These are phyloP conservation scores for Gracilaria domingensis DNA, from an alignment of 23 red algal species.

Conservation along the genomic window DNA sequence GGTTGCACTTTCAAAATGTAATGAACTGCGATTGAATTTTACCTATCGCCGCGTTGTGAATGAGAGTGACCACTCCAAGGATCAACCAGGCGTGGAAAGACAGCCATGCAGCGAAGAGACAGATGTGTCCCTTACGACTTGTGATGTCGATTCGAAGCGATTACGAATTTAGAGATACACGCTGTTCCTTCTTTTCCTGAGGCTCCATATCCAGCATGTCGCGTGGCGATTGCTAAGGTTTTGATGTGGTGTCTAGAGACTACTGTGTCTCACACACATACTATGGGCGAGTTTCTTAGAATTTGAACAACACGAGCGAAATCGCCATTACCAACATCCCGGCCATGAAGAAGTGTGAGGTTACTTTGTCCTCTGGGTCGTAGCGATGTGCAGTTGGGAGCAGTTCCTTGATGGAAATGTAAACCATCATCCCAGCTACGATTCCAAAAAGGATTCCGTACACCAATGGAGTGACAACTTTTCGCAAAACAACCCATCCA, in stretches of 20 bases:
- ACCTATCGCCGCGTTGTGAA: slow-evolving; percentile 68
- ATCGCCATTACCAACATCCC: slow-evolving; percentile 76
- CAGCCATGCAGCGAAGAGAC: background rate
- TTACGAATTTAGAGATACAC: background rate
- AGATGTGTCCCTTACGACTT: background rate
- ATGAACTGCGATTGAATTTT: slow-evolving; percentile 61
- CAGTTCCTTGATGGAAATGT: slow-evolving; percentile 83
- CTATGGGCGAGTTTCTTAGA: slow-evolving; percentile 22
- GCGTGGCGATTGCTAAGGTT: background rate
- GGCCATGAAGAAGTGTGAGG: slow-evolving; percentile 35
- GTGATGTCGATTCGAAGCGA: background rate
- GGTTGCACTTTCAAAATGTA: slow-evolving; percentile 58
- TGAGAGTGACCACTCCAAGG: slow-evolving; percentile 43
- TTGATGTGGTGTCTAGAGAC: background rate
- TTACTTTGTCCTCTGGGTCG: slow-evolving; percentile 80
- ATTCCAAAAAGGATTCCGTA: slow-evolving; percentile 83
- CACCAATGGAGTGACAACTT: slow-evolving; percentile 69
- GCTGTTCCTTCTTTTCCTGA: background rate
- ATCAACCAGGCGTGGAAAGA: background rate
- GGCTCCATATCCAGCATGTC: background rate
- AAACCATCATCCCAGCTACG: slow-evolving; percentile 89
- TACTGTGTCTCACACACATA: background rate
- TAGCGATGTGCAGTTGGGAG: slow-evolving; percentile 86
- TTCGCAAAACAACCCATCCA: slow-evolving; percentile 86
- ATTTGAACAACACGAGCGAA: slow-evolving; percentile 73